phyloP scores from a whole-genome alignment of 345 rosid species.

The Eucalyptus dawsonii region DNA sequence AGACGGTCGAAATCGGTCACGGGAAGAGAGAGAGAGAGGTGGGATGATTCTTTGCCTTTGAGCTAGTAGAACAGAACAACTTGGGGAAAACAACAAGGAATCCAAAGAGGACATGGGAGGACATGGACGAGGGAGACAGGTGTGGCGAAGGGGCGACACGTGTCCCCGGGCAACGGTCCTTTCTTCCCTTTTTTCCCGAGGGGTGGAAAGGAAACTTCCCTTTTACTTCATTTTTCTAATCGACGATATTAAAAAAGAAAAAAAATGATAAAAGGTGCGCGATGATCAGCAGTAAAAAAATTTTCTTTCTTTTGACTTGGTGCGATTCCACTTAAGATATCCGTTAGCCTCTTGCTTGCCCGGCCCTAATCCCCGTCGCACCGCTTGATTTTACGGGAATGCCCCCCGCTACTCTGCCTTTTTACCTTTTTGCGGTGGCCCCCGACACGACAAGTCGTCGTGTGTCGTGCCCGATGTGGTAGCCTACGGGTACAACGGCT shows the following conservation, averaged over 20 bases:
- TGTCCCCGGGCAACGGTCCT: constrained; percentile 30
- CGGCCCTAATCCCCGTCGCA: neutral
- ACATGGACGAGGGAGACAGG: constrained; percentile 11
- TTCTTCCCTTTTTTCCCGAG: neutral
- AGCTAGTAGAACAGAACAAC: neutral
- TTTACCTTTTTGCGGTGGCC: neutral
- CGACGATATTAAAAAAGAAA: neutral
- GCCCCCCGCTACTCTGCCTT: neutral
- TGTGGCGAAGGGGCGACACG: constrained; percentile 42
- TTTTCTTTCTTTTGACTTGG: neutral
- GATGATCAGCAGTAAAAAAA: neutral
- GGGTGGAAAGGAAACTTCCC: neutral
- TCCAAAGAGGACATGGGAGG: neutral
- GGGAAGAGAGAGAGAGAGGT: neutral
- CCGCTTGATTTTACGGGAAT: neutral
- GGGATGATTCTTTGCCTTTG: neutral
- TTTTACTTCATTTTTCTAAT: neutral
- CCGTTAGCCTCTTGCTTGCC: neutral
- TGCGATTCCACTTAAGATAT: neutral
- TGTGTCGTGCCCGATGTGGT: neutral
- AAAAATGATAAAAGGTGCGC: neutral
- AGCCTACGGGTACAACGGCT: neutral
- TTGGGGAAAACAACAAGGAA: constrained; percentile 4
- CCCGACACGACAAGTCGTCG: neutral
- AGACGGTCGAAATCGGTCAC: constrained; percentile 2